These are phyloP conservation scores for Gillenia trifoliata DNA, from an alignment of 306 rosid species.

Conservation along the genomic window DNA sequence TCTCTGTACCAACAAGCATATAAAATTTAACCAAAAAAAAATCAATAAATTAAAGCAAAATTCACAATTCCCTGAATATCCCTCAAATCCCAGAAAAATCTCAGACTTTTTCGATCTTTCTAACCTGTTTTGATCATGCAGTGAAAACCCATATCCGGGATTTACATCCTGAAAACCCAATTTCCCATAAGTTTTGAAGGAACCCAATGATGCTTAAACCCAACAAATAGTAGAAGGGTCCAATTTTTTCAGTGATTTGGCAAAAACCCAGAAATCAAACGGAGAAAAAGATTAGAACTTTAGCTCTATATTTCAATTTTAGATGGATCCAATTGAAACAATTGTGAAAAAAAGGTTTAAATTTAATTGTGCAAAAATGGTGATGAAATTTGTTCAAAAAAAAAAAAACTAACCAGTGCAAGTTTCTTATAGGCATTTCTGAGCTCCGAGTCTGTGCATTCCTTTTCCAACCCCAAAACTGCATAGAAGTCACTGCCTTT, in stretches of 20 bases:
- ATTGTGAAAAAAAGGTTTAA: not conserved
- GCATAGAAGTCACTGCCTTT: conserved; percentile 57
- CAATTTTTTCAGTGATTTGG: not conserved
- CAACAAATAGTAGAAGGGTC: not conserved
- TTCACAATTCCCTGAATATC: not conserved
- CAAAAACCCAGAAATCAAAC: conserved; percentile 4
- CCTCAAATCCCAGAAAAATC: not conserved
- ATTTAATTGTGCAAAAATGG: not conserved
- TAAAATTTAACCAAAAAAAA: not conserved
- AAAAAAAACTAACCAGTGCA: conserved; percentile 64
- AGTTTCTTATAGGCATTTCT: conserved; percentile 79
- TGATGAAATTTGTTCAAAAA: not conserved
- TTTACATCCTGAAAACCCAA: not conserved
- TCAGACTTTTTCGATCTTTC: conserved; percentile 1
- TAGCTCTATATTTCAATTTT: not conserved
- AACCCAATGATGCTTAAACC: not conserved
- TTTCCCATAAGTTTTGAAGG: not conserved
- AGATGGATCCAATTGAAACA: conserved; percentile 13
- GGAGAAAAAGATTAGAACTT: not conserved
- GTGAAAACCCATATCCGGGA: conserved; percentile 5
- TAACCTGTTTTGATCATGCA: conserved; percentile 1
- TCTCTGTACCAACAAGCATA: conserved; percentile 50
- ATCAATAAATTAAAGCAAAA: not conserved
- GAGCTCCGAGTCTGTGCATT: conserved; percentile 71
- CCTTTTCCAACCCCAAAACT: conserved; percentile 74